A percentile compares a stretch with the other conserved stretches of the same genome.
Conservation (phyloP, 2,329 filamentous ascomycete genomes). For the Colletotrichum kahawae region DNA sequence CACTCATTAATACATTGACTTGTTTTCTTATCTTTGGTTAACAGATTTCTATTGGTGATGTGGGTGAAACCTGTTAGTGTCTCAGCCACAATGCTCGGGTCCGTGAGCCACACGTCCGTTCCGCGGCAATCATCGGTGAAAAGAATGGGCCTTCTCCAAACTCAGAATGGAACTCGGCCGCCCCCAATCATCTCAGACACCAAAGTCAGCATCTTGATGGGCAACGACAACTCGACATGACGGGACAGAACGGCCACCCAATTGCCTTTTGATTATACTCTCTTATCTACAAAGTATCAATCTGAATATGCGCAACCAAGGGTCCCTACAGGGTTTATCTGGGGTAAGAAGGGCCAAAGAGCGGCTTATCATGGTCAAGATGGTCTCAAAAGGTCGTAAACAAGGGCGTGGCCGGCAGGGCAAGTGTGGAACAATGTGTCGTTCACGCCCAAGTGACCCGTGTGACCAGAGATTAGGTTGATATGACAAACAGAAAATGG, state of each 20-base stretch:
- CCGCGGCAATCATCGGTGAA: constrained; percentile 20
- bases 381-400: not conserved
- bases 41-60: not conserved
- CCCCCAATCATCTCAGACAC: not conserved
- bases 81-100: constrained; percentile 2
- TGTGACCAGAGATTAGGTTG: constrained; percentile 20
- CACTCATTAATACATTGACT: not conserved
- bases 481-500: constrained; percentile 25
- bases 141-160: constrained; percentile 2
- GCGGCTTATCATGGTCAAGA: constrained; percentile 1
- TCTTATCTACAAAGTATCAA: not conserved
- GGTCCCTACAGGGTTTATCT: not conserved
- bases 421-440: not conserved
- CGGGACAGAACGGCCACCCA: not conserved
- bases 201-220: not conserved
- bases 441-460: not conserved
- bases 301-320: not conserved
- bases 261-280: not conserved
- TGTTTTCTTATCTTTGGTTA: not conserved
- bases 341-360: not conserved
- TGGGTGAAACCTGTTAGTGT: constrained; percentile 18
- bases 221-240: not conserved
- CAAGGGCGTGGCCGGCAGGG: not conserved
- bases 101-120: constrained; percentile 20
- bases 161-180: not conserved